Evolutionary conservation across 73 alveolate genomes (phyloP).

Genomic region (Tetrahymena elliotti): DNA sequence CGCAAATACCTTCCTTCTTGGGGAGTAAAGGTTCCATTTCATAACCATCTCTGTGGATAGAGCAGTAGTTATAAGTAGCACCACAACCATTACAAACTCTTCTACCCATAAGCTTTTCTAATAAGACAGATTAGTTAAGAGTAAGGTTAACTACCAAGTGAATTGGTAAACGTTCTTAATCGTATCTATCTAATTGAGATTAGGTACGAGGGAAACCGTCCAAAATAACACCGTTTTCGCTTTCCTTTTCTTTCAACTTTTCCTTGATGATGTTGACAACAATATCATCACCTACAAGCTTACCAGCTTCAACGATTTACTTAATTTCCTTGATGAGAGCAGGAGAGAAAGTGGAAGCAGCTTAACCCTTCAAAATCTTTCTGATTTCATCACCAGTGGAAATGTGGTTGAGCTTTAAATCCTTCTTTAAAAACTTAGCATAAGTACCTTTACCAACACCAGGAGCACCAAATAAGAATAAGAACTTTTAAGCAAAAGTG

Average conservation of each 20-base stretch:
- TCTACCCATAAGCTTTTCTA: constrained; percentile 39
- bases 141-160: constrained; percentile 39
- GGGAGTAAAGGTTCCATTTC: constrained; percentile 47
- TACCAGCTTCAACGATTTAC: constrained; percentile 84
- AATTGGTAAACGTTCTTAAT: constrained; percentile 16
- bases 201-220: constrained; percentile 95
- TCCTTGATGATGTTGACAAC: constrained; percentile 84
- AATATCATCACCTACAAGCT: constrained; percentile 87
- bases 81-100: constrained; percentile 38
- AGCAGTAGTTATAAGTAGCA: constrained; percentile 23
- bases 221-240: constrained; percentile 82
- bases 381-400: constrained; percentile 48
- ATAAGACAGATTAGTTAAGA: constrained; percentile 10
- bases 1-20: constrained; percentile 41
- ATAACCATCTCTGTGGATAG: constrained; percentile 37
- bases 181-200: constrained; percentile 31
- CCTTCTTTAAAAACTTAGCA: constrained; percentile 36
- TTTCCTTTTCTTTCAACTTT: constrained; percentile 80
- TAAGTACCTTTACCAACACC: constrained; percentile 48
- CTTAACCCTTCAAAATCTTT: constrained; percentile 32
- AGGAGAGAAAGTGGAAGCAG: constrained; percentile 20
- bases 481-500: constrained; percentile 7
- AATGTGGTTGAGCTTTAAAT: constrained; percentile 24
- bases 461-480: constrained; percentile 40
- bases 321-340: constrained; percentile 35